Percentiles rank a stretch among this genome's conserved stretches.
phyloP scores from a whole-genome alignment of 1,284 basidiomycete species.

The Marasmius sp. region DNA sequence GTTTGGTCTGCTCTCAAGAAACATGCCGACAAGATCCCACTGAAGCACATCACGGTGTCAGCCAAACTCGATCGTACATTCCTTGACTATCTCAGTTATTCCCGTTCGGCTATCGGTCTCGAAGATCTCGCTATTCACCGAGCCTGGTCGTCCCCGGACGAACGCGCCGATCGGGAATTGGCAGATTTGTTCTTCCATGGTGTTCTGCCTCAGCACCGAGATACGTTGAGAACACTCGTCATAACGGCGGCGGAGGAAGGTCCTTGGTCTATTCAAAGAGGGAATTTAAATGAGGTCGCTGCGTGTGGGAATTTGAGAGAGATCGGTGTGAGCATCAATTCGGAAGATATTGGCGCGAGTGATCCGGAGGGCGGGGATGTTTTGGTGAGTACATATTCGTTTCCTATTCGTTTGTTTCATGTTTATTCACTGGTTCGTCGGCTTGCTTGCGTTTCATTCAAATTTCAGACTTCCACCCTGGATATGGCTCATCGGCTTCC shows the following conservation, averaged over 20 bases:
- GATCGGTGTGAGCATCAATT: neutral
- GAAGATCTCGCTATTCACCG: neutral
- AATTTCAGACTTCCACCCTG: neutral
- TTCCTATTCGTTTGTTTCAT: neutral
- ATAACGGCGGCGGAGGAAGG: neutral
- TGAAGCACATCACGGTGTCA: neutral
- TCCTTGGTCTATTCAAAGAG: neutral
- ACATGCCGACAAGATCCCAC: neutral
- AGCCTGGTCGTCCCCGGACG: neutral
- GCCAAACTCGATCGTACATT: neutral
- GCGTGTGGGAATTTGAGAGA: neutral
- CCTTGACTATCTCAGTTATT: neutral
- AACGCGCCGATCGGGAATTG: neutral
- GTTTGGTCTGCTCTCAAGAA: neutral
- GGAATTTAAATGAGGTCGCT: neutral
- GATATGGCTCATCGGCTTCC: neutral
- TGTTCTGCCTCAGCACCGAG: neutral
- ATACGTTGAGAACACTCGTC: neutral
- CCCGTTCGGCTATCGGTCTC: neutral
- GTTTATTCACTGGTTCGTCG: neutral
- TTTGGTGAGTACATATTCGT: neutral
- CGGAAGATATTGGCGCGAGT: neutral
- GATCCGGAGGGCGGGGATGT: neutral
- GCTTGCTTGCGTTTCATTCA: neutral
- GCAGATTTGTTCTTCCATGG: neutral